A percentile compares a stretch with the other conserved stretches of the same genome.
Evolutionary conservation across 2,329 filamentous ascomycete genomes (phyloP).

Genomic region (Proliferodiscus dingleyae): DNA sequence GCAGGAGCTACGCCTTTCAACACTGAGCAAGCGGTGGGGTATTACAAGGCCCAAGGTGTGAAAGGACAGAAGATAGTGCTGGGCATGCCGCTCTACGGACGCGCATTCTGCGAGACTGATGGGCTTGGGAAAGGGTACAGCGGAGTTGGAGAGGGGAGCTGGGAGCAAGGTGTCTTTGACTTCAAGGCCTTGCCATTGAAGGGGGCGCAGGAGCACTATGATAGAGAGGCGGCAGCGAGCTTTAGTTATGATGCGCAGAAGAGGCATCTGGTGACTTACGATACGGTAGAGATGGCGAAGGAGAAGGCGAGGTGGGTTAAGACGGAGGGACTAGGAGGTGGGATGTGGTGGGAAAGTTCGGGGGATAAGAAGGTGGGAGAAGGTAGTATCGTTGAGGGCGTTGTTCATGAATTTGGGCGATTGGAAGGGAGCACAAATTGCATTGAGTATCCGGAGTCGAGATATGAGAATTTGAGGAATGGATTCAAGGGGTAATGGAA

Average conservation of each 20-base stretch:
- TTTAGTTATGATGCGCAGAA: slow-evolving; percentile 68
- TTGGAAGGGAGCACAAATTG: slow-evolving; percentile 55
- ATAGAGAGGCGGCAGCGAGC: slow-evolving; percentile 61
- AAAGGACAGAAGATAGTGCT: slow-evolving; percentile 70
- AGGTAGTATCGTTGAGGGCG: slow-evolving; percentile 64
- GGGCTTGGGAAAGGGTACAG: slow-evolving; percentile 65
- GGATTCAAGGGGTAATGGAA: no score
- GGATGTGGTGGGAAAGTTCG: slow-evolving; percentile 90
- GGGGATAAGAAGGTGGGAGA: slow-evolving; percentile 59
- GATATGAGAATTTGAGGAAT: slow-evolving; percentile 65
- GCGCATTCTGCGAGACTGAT: slow-evolving; percentile 73
- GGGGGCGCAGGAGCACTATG: slow-evolving; percentile 59
- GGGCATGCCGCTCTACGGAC: slow-evolving; percentile 89
- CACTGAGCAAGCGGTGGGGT: slow-evolving; percentile 63
- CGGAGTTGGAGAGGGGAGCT: slow-evolving; percentile 73
- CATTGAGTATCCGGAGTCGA: slow-evolving; percentile 57
- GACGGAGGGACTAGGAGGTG: slow-evolving; percentile 66
- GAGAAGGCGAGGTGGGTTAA: slow-evolving; percentile 70
- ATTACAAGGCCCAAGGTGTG: slow-evolving; percentile 65
- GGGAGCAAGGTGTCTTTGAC: slow-evolving; percentile 83
- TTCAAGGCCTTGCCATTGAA: slow-evolving; percentile 76
- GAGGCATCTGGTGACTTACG: slow-evolving; percentile 72
- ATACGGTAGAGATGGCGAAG: slow-evolving; percentile 62
- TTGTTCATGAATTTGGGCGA: slow-evolving; percentile 52
- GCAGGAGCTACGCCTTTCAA: slow-evolving; percentile 72